phyloP scores from a whole-genome alignment of 116 monocot species.

The Dioscorea cayenensis region DNA sequence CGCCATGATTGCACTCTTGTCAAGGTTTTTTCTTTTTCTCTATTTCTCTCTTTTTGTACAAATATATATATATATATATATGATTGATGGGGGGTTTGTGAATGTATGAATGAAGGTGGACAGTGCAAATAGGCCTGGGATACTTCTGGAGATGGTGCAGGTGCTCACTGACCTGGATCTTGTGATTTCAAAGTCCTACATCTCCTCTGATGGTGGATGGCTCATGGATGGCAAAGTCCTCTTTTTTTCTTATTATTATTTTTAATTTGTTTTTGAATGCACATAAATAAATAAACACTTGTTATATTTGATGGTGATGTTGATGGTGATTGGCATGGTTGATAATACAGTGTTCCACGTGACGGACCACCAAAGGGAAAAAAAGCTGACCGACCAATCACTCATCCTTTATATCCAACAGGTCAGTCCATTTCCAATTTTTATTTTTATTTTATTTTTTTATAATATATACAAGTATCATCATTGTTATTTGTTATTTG shows the following conservation, averaged over 20 bases:
- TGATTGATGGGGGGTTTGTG: not conserved
- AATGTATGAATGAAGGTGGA: slow-evolving; percentile 27
- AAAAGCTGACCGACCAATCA: slow-evolving; percentile 34
- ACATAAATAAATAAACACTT: too few relatives aligned
- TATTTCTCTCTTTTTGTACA: not conserved
- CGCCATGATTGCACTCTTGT: slow-evolving; percentile 35
- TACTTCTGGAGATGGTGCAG: slow-evolving; percentile 55
- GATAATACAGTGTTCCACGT: slow-evolving; percentile 48
- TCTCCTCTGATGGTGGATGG: slow-evolving; percentile 61
- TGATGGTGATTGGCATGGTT: not conserved
- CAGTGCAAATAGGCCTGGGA: slow-evolving; percentile 44
- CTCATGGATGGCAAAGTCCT: slow-evolving; percentile 47
- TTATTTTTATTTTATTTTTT: not conserved
- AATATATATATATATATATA: too few relatives aligned
- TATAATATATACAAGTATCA: not conserved
- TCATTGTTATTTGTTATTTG: too few relatives aligned
- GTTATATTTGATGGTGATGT: too few relatives aligned
- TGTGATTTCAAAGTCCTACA: slow-evolving; percentile 55
- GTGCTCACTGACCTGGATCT: slow-evolving; percentile 61
- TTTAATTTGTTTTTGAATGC: too few relatives aligned
- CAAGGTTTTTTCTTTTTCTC: too few relatives aligned
- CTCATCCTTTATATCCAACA: slow-evolving; percentile 34
- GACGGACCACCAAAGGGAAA: slow-evolving; percentile 46
- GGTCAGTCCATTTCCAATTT: not conserved
- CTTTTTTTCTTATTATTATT: not conserved